Conservation (phyloP, 148 eudicot genomes). For the Camellia japonica region DNA sequence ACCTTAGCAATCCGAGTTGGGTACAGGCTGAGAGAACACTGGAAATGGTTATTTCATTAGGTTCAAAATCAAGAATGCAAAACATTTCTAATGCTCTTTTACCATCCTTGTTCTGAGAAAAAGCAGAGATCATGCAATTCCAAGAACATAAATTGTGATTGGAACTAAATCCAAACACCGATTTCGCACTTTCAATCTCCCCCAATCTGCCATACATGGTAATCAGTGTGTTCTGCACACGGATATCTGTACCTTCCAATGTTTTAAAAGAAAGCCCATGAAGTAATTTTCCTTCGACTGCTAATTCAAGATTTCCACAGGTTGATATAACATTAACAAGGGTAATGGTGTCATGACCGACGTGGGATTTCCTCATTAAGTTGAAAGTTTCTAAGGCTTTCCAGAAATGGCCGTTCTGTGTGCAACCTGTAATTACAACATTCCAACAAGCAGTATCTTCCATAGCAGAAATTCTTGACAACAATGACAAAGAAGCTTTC, state of each 20-base stretch:
- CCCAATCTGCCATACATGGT: conserved; percentile 48
- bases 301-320: conserved; percentile 38
- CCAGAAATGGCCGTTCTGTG: conserved; percentile 34
- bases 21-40: conserved; percentile 47
- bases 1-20: conserved; percentile 35
- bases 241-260: conserved; percentile 23
- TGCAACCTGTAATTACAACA: conserved; percentile 42
- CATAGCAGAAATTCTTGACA: conserved; percentile 11
- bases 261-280: conserved; percentile 42
- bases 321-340: conserved; percentile 36
- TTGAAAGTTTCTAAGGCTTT: conserved; percentile 39
- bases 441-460: conserved; percentile 45
- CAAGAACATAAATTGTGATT: conserved; percentile 43
- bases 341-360: conserved; percentile 33
- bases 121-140: conserved; percentile 48
- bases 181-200: conserved; percentile 30
- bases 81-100: conserved; percentile 37
- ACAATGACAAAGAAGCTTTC: conserved; percentile 28
- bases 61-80: conserved; percentile 34
- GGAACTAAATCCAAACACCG: conserved; percentile 23
- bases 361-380: conserved; percentile 34
- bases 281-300: conserved; percentile 29
- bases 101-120: conserved; percentile 38
- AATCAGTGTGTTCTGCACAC: conserved; percentile 42
- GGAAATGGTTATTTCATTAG: conserved; percentile 46